These are phyloP conservation scores for Vicia villosa DNA, from an alignment of 306 rosid genomes.

Conservation along the genomic window DNA sequence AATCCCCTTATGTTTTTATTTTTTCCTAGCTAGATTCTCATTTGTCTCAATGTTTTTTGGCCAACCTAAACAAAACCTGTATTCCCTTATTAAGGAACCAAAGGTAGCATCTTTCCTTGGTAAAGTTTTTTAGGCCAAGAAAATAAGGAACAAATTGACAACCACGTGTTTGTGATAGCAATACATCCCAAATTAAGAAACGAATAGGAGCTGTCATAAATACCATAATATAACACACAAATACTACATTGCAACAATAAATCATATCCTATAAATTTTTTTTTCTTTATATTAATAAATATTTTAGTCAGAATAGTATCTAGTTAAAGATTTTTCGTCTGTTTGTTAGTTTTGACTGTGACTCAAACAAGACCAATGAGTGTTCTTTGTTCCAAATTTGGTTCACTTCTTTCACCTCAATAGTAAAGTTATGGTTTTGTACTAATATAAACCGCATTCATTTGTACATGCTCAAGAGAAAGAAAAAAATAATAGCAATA, in stretches of 20 bases:
- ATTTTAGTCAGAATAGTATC: conserved; percentile 47
- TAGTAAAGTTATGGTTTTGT: conserved; percentile 38
- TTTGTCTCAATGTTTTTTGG: conserved; percentile 20
- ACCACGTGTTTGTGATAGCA: conserved; percentile 26
- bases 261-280: conserved; percentile 13
- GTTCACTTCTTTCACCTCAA: conserved; percentile 31
- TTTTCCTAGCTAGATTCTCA: not conserved
- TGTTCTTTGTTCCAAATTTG: conserved; percentile 39
- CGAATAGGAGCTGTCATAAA: conserved; percentile 44
- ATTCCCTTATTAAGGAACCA: conserved; percentile 39
- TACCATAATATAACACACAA: conserved; percentile 31
- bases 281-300: conserved; percentile 14
- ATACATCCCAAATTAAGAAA: conserved; percentile 49
- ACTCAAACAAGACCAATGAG: conserved; percentile 43
- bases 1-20: conserved; percentile 12
- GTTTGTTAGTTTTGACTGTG: conserved; percentile 62
- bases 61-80: conserved; percentile 25
- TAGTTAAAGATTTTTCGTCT: conserved; percentile 53
- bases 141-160: conserved; percentile 39
- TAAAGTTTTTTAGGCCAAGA: conserved; percentile 31
- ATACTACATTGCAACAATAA: conserved; percentile 26
- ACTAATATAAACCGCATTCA: conserved; percentile 20
- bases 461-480: conserved; percentile 45
- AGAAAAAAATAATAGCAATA: not conserved
- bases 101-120: conserved; percentile 33